phyloP scores from a whole-genome alignment of 2,329 filamentous ascomycete genomes.

The Dactylellina cionopaga region DNA sequence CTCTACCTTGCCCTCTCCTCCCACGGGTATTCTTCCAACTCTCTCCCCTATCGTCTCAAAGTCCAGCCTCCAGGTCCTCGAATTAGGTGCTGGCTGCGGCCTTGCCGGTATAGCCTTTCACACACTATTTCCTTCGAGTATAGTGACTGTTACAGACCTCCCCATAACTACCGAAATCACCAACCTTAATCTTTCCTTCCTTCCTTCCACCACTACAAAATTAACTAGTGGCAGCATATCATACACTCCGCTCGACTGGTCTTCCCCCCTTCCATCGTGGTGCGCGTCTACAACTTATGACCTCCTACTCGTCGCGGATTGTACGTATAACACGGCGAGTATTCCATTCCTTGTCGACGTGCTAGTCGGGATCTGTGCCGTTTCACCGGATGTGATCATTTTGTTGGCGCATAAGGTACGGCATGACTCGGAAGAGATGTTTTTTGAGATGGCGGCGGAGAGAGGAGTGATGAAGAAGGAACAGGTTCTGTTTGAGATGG shows the following conservation, averaged over 20 bases:
- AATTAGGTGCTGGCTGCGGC: constrained; percentile 74
- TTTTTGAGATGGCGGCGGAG: constrained; percentile 71
- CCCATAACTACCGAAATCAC: constrained; percentile 72
- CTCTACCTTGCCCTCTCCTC: constrained; percentile 37
- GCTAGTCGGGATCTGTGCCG: constrained; percentile 64
- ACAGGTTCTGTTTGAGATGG: constrained; percentile 43
- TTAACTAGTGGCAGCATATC: background rate
- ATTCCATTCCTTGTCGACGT: constrained; percentile 72
- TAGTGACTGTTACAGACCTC: constrained; percentile 73
- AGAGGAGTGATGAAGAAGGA: constrained; percentile 29
- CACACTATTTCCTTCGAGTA: constrained; percentile 65
- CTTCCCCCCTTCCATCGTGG: constrained; percentile 64
- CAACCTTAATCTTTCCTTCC: constrained; percentile 65
- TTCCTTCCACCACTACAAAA: constrained; percentile 60
- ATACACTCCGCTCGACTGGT: constrained; percentile 71
- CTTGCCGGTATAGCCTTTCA: constrained; percentile 74
- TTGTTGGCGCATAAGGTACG: constrained; percentile 74
- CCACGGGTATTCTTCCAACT: constrained; percentile 4
- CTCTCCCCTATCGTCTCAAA: constrained; percentile 46
- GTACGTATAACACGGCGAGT: constrained; percentile 77
- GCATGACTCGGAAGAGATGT: constrained; percentile 73
- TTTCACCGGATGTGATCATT: constrained; percentile 65
- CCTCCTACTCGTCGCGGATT: constrained; percentile 74
- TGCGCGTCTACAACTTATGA: constrained; percentile 63
- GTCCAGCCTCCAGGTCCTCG: constrained; percentile 65